Evolutionary conservation across 1,139 yeast genomes (phyloP).

Genomic region (Zygoascus sp.): DNA sequence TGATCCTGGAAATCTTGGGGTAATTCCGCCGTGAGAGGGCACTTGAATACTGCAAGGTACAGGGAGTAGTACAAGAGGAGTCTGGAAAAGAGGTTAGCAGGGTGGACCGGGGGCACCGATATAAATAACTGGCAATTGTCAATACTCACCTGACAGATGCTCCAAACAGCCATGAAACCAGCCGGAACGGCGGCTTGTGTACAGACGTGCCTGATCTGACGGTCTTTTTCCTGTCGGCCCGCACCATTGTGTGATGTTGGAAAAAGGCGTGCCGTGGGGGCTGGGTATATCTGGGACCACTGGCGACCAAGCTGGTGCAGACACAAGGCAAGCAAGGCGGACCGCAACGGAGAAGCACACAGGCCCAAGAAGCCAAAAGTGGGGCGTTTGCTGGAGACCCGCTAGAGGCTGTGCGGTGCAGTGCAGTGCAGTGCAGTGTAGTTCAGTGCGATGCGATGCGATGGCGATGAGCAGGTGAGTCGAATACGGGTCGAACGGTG

Average conservation of each 20-base stretch:
- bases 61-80: constrained; percentile 6
- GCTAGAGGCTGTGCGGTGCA: too few relatives aligned
- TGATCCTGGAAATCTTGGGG: constrained; percentile 4
- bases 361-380: too few relatives aligned
- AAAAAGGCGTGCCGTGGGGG: background rate
- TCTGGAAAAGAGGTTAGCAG: constrained; percentile 9
- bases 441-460: too few relatives aligned
- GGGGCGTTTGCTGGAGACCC: too few relatives aligned
- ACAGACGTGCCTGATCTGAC: background rate
- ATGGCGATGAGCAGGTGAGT: too few relatives aligned
- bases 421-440: too few relatives aligned
- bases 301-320: too few relatives aligned
- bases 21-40: constrained; percentile 4
- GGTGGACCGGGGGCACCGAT: background rate
- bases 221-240: constrained; percentile 2
- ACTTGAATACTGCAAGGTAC: constrained; percentile 9
- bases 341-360: too few relatives aligned
- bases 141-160: background rate
- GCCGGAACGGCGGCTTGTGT: background rate
- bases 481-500: too few relatives aligned
- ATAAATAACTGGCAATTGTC: background rate
- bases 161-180: background rate
- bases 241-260: background rate
- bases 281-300: background rate
- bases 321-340: too few relatives aligned